Base-by-base conservation (phyloP, 371 early-diverging fungal genomes). In the Apophysomyces variabilis region DNA sequence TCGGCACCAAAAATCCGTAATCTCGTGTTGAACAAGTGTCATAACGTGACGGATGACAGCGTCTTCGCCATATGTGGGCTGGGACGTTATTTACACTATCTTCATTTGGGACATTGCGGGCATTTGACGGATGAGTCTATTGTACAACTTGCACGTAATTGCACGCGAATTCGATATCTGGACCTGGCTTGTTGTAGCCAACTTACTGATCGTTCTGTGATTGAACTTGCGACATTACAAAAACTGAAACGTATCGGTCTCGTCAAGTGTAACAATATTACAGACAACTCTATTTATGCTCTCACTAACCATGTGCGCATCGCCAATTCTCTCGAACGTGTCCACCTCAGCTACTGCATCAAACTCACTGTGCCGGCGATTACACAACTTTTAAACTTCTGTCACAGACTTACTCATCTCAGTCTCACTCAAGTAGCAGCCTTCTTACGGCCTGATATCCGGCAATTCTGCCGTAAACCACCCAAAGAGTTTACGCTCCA, bases 111-210 rank as follows among this genome's bases (percentile, higher is more conserved):
- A 4, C 85, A 84, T 50, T 89, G 89, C 50, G 66, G 67, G 13
- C 76, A 75, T n/a, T 64, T 89, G 37, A 87, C 89, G 8, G 88
- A 89, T 62, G 62, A 69, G 41, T 75, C 82, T 21, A 77, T 89
- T 18, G 66, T 74, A 21, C 75, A 82, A 12, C 63, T 89, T 32
- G 79, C 84, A 4, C 75, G 77, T 16, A 73, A 82, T 50, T 89
- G 89, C 66, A 83, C 85, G 2, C 79, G 89, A 7, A 81, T 89
- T 44, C 84, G 89, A 14, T 89, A 89, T 60, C 77, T 89, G 26
- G 89, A 89, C 61, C 68, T 89, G 11, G 87, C 88, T 7, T 83
- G 85, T 44, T 89, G 89, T 61, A 71, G 73, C 35, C 77, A 77
- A 35, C 68, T 89, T 26, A 85, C 86, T 0, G 88, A 89, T 60